These are phyloP conservation scores for Suillus discolor DNA, from an alignment of 768 basidiomycete genomes.

Conservation along the genomic window DNA sequence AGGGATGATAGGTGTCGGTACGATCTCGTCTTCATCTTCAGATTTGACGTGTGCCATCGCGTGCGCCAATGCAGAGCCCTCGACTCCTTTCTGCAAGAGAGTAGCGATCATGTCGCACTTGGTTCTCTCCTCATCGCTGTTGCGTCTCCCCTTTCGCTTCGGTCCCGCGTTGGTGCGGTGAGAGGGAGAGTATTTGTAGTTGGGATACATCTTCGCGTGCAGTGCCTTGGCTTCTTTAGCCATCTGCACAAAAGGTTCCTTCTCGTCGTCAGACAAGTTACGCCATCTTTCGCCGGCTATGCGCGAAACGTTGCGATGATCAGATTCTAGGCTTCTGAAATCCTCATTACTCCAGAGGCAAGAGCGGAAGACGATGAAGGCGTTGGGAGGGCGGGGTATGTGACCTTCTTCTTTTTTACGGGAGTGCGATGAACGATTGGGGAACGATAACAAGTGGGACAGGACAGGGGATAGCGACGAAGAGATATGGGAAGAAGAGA, in stretches of 20 bases:
- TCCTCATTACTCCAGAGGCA: slow-evolving; percentile 57
- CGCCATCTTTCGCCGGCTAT: slow-evolving; percentile 75
- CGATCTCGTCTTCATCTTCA: slow-evolving; percentile 2
- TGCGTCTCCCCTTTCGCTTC: slow-evolving; percentile 39
- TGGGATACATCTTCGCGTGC: slow-evolving; percentile 55
- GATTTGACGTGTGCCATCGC: slow-evolving; percentile 2
- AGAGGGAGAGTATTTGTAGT: slow-evolving; percentile 62
- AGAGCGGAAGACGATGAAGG: slow-evolving; percentile 84
- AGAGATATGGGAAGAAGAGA: slow-evolving; percentile 16
- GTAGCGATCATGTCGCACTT: slow-evolving; percentile 42
- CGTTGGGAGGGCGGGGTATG: slow-evolving; percentile 80
- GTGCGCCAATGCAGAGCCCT: slow-evolving; percentile 32
- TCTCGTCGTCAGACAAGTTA: slow-evolving; percentile 48
- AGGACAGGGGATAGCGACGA: slow-evolving; percentile 18
- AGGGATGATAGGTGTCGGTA: not conserved
- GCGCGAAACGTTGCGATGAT: slow-evolving; percentile 74
- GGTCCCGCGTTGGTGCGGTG: slow-evolving; percentile 23
- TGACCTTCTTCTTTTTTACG: slow-evolving; percentile 48
- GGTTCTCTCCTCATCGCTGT: slow-evolving; percentile 36
- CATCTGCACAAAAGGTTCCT: slow-evolving; percentile 44
- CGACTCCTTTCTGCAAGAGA: slow-evolving; percentile 36
- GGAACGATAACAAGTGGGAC: slow-evolving; percentile 29
- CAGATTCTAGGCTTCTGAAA: slow-evolving; percentile 55
- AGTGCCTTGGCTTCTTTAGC: slow-evolving; percentile 50
- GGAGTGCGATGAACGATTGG: slow-evolving; percentile 41